Percentiles rank a stretch among this genome's conserved stretches.
phyloP scores from a whole-genome alignment of 2,329 filamentous ascomycete species.

The Plectosphaerella cucumerina region DNA sequence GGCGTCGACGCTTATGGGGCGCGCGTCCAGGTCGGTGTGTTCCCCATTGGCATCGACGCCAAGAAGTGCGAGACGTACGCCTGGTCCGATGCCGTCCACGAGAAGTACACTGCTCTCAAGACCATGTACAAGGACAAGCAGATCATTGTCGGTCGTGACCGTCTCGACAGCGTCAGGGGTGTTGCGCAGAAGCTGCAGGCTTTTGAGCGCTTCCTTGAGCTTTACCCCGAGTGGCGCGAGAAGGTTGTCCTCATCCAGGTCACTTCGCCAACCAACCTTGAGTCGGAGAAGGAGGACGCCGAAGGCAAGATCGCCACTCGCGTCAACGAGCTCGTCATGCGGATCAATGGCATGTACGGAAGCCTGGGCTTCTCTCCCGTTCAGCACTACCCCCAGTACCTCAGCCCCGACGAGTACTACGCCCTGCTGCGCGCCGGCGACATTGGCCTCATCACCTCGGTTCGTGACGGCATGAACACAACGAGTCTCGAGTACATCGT shows the following conservation, averaged over 20 bases:
- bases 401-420: slow-evolving; percentile 88
- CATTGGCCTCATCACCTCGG: slow-evolving; percentile 90
- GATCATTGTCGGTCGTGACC: slow-evolving; percentile 90
- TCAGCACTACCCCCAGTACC: slow-evolving; percentile 91
- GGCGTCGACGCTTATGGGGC: slow-evolving; percentile 87
- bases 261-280: slow-evolving; percentile 78
- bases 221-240: slow-evolving; percentile 87
- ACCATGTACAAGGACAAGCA: slow-evolving; percentile 84
- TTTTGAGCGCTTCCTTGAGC: slow-evolving; percentile 86
- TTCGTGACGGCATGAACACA: slow-evolving; percentile 97
- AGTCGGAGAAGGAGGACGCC: slow-evolving; percentile 66
- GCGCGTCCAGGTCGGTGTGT: slow-evolving; percentile 86
- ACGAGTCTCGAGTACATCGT: slow-evolving; percentile 93
- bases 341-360: slow-evolving; percentile 88
- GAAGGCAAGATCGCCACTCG: slow-evolving; percentile 81
- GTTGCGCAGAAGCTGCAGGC: slow-evolving; percentile 95
- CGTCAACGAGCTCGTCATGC: slow-evolving; percentile 84
- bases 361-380: slow-evolving; percentile 87
- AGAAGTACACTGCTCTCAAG: slow-evolving; percentile 69
- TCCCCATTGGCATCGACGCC: slow-evolving; percentile 94
- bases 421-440: slow-evolving; percentile 87
- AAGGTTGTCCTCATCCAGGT: slow-evolving; percentile 94
- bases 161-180: slow-evolving; percentile 87
- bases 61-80: slow-evolving; percentile 70
- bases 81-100: slow-evolving; percentile 65